Evolutionary conservation across 352 stramenopile genomes (phyloP).

Genomic region (Globisporangium viniferum): DNA sequence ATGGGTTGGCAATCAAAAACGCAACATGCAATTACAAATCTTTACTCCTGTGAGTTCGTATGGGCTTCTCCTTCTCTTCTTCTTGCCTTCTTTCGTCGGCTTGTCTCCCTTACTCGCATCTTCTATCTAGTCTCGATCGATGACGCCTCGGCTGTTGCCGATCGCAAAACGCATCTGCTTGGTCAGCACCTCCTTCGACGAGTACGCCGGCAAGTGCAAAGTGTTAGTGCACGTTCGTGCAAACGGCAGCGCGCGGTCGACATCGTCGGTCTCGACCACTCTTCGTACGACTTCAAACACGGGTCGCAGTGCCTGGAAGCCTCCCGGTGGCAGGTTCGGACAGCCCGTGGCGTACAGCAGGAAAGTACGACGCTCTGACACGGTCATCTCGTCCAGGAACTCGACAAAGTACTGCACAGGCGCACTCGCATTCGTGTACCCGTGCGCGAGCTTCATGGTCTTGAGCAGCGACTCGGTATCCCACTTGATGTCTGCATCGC

Average conservation of each 20-base stretch:
- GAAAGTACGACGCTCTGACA: slow-evolving; percentile 59
- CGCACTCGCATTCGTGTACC: slow-evolving; percentile 73
- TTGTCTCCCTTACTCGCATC: background rate
- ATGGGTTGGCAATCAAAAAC: background rate
- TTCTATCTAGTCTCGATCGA: slow-evolving; percentile 72
- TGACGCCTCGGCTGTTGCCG: slow-evolving; percentile 77
- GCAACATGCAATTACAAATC: background rate
- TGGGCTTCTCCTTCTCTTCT: background rate
- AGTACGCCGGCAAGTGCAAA: slow-evolving; percentile 80
- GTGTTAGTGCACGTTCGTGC: slow-evolving; percentile 86
- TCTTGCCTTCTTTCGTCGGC: background rate
- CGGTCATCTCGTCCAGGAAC: slow-evolving; percentile 64
- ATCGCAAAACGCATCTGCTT: slow-evolving; percentile 72
- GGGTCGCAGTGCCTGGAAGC: slow-evolving; percentile 62
- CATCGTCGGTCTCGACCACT: slow-evolving; percentile 64
- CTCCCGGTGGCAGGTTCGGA: slow-evolving; percentile 73
- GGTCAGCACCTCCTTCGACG: slow-evolving; percentile 54
- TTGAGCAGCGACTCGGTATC: slow-evolving; percentile 53
- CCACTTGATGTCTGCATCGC: slow-evolving; percentile 74
- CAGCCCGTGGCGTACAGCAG: slow-evolving; percentile 81
- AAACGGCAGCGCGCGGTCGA: slow-evolving; percentile 77
- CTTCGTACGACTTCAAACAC: slow-evolving; percentile 81
- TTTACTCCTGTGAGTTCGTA: background rate
- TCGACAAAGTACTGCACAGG: slow-evolving; percentile 71
- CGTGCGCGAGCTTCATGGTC: slow-evolving; percentile 78